Conservation (phyloP, 148 eudicot species). For the Polygonum maritimum region DNA sequence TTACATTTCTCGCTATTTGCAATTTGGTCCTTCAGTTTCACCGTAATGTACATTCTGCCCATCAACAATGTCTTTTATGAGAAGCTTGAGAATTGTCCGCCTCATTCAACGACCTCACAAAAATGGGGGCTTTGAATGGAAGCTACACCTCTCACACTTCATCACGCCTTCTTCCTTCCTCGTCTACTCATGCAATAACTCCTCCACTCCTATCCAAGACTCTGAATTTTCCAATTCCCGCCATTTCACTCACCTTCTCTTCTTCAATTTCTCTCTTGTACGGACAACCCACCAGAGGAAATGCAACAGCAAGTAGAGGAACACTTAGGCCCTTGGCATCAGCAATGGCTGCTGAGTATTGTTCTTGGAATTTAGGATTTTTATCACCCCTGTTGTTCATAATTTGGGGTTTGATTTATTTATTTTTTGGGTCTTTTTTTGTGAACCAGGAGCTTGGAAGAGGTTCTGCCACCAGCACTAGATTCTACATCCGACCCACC, state of each 20-base stretch:
- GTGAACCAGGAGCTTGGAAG: constrained; percentile 30
- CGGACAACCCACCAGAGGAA: not conserved
- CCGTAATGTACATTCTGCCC: not conserved
- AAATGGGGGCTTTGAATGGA: constrained; percentile 7
- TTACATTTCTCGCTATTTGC: not conserved
- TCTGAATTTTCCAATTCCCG: not conserved
- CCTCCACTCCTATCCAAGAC: not conserved
- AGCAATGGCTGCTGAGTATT: constrained; percentile 22
- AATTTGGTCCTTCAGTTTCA: not conserved
- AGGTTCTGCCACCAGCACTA: constrained; percentile 48
- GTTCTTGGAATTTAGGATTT: not conserved
- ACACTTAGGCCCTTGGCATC: constrained; percentile 7
- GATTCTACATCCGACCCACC: constrained; percentile 71
- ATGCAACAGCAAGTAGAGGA: not conserved
- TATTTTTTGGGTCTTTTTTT: not conserved
- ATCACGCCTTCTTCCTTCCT: not conserved
- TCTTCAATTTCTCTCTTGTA: not conserved
- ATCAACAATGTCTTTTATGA: too few relatives aligned
- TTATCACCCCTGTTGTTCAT: not conserved
- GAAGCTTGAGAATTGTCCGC: too few relatives aligned
- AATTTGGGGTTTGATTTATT: not conserved
- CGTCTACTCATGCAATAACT: not conserved
- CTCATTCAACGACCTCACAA: not conserved
- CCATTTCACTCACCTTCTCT: not conserved
- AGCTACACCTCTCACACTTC: not conserved